Percentiles rank a stretch among this genome's conserved stretches.
Evolutionary conservation across 495 filamentous ascomycete species (phyloP).

Genomic region (Trichoderma erinaceum): DNA sequence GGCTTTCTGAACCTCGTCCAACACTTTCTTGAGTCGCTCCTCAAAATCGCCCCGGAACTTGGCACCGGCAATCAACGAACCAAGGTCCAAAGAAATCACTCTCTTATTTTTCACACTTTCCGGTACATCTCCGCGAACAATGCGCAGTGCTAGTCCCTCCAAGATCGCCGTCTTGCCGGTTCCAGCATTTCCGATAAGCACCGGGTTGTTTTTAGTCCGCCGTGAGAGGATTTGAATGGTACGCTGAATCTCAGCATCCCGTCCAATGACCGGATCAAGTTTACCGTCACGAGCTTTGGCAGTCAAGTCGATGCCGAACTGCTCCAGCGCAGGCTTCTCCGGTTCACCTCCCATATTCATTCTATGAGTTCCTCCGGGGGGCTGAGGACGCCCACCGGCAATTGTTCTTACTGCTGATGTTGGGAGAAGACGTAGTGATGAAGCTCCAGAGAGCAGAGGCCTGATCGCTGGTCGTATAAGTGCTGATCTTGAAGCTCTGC

Average conservation of each 20-base stretch:
- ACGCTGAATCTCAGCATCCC: slow-evolving; percentile 83
- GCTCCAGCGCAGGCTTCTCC: slow-evolving; percentile 79
- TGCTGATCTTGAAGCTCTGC: background rate
- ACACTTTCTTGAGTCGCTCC: slow-evolving; percentile 81
- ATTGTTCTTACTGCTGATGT: slow-evolving; percentile 38
- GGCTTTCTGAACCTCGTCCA: slow-evolving; percentile 86
- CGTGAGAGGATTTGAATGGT: slow-evolving; percentile 92
- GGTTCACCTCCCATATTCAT: slow-evolving; percentile 80
- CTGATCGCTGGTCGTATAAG: background rate
- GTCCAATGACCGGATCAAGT: slow-evolving; percentile 90
- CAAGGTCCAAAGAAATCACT: slow-evolving; percentile 81
- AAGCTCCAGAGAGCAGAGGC: background rate
- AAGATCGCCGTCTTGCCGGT: slow-evolving; percentile 95
- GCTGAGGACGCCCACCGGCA: slow-evolving; percentile 73
- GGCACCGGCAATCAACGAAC: slow-evolving; percentile 87
- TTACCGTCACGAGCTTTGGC: slow-evolving; percentile 80
- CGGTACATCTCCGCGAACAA: slow-evolving; percentile 87
- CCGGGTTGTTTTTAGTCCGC: slow-evolving; percentile 94
- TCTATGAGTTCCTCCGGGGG: slow-evolving; percentile 83
- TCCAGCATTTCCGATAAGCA: slow-evolving; percentile 85
- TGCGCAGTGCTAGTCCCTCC: slow-evolving; percentile 86
- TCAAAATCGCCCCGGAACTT: slow-evolving; percentile 97
- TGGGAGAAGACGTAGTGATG: background rate
- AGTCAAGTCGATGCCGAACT: slow-evolving; percentile 88
- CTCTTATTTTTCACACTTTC: slow-evolving; percentile 94